These are phyloP conservation scores for Fusarium dimerum DNA, from an alignment of 2,329 filamentous ascomycete genomes.

Conservation along the genomic window DNA sequence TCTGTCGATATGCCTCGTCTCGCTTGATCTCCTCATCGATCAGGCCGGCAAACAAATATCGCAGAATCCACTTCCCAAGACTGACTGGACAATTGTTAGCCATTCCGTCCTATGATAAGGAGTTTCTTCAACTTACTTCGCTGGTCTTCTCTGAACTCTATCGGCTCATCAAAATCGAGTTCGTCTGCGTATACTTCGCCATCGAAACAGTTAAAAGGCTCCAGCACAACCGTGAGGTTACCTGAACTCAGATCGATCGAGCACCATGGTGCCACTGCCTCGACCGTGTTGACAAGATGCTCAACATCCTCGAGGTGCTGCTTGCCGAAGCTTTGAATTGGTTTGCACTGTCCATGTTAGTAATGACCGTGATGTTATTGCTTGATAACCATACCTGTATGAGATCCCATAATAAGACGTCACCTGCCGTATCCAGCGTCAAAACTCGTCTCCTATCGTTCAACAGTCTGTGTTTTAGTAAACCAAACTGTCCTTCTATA, in stretches of 20 bases:
- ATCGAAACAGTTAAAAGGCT: conserved; percentile 96
- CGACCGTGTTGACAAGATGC: conserved; percentile 79
- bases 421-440: conserved; percentile 91
- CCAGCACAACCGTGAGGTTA: conserved; percentile 84
- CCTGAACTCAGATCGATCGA: conserved; percentile 92
- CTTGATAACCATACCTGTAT: conserved; percentile 62
- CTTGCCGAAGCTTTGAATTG: conserved; percentile 91
- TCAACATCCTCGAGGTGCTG: conserved; percentile 91
- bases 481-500: conserved; percentile 91
- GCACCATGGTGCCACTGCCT: conserved; percentile 95
- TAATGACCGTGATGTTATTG: too few relatives aligned
- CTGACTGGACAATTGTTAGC: conserved; percentile 65
- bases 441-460: conserved; percentile 89
- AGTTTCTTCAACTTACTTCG: conserved; percentile 64
- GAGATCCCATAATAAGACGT: conserved; percentile 93
- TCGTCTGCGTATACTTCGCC: conserved; percentile 97
- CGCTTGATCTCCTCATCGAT: conserved; percentile 88
- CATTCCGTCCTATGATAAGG: background rate
- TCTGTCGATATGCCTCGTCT: conserved; percentile 72
- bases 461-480: conserved; percentile 89
- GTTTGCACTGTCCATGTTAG: conserved; percentile 64
- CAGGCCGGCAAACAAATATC: conserved; percentile 86
- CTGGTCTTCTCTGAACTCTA: conserved; percentile 89
- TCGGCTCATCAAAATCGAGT: conserved; percentile 68
- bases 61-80: conserved; percentile 92